Base-by-base conservation (phyloP, 2,329 filamentous ascomycete species). In the Sporothrix brunneoviolacea region DNA sequence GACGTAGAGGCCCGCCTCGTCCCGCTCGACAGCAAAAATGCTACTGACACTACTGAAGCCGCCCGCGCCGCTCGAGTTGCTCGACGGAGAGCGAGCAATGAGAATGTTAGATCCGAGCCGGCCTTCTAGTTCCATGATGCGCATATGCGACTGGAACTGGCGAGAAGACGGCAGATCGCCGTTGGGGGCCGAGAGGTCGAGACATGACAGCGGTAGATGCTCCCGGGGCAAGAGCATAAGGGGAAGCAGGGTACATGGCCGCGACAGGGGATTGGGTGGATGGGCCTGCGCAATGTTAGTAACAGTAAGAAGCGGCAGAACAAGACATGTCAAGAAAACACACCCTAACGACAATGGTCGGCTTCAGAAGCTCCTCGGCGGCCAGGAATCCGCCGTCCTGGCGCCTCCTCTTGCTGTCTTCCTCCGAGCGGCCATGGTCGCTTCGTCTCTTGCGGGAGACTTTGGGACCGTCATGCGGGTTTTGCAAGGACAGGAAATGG, bases 11-110 rank as follows among this genome's bases (percentile, higher is more conserved):
- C 76, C 75, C 41, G 69, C 65, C 15, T 73, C 69, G 32, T 86
- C 79, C 21, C 79, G 74, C 67, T 91, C 86, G n/a, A 88, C 68
- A 12, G 76, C 83, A 61, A 80, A 85, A 0, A 79, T 55, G 32
- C 69, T 70, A 50, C 72, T 54, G 45, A 45, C 52, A 15, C 46
- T 49, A 19, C 52, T 52, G 22, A 54, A 54, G 12, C 49, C 33
- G 44, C 36, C 39, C 3, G 48, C 42, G 43, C 38, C 47, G 39
- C 46, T 38, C 54, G 72, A 27, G 15, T 30, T 36, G 40, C 35
- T 75, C 22, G 73, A 68, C 38, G 84, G 78, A 39, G 77, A 72
- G 52, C 79, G 72, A 24, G 80, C 82, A 52, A 88, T 70, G 9
- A 88, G 72, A 15, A 87, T 68, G 52, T 74, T 75, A 18, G 70